Percentiles rank a stretch among this genome's conserved stretches.
phyloP scores from a whole-genome alignment of 2,329 filamentous ascomycete genomes.

The Alternaria panax region DNA sequence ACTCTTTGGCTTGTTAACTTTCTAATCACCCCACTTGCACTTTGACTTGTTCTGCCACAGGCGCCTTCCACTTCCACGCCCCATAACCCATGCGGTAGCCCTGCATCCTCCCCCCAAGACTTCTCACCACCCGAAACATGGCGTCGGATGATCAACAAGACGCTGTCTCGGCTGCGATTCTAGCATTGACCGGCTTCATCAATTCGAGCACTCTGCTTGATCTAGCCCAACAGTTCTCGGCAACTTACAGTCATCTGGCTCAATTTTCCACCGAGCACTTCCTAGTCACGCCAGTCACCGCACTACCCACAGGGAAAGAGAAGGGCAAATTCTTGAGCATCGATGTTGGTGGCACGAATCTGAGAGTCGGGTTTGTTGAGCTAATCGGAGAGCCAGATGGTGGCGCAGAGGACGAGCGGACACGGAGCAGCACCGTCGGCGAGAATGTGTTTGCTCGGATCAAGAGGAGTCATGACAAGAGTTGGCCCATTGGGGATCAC shows the following conservation, averaged over 20 bases:
- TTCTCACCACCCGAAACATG: slow-evolving; percentile 23
- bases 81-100: slow-evolving; percentile 12
- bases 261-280: slow-evolving; percentile 50
- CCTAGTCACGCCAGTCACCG: slow-evolving; percentile 50
- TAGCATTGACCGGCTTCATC: slow-evolving; percentile 45
- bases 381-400: slow-evolving; percentile 58
- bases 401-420: slow-evolving; percentile 8
- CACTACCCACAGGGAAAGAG: slow-evolving; percentile 64
- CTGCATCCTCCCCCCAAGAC: slow-evolving; percentile 3
- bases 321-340: slow-evolving; percentile 63
- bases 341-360: slow-evolving; percentile 70
- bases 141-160: slow-evolving; percentile 16
- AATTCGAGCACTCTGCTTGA: slow-evolving; percentile 42
- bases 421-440: slow-evolving; percentile 29
- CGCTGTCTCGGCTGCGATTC: slow-evolving; percentile 25
- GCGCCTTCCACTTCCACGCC: not conserved
- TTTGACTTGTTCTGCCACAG: not conserved
- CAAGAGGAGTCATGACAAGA: slow-evolving; percentile 69
- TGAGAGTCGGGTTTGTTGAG: slow-evolving; percentile 73
- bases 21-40: slow-evolving; percentile 7
- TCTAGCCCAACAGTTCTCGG: slow-evolving; percentile 46
- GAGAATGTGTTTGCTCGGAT: slow-evolving; percentile 51
- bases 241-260: slow-evolving; percentile 46
- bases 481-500: slow-evolving; percentile 77
- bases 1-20: slow-evolving; percentile 2